Evolutionary conservation across 495 filamentous ascomycete genomes (phyloP).

Genomic region (Pseudoneurospora amorphoporcata): DNA sequence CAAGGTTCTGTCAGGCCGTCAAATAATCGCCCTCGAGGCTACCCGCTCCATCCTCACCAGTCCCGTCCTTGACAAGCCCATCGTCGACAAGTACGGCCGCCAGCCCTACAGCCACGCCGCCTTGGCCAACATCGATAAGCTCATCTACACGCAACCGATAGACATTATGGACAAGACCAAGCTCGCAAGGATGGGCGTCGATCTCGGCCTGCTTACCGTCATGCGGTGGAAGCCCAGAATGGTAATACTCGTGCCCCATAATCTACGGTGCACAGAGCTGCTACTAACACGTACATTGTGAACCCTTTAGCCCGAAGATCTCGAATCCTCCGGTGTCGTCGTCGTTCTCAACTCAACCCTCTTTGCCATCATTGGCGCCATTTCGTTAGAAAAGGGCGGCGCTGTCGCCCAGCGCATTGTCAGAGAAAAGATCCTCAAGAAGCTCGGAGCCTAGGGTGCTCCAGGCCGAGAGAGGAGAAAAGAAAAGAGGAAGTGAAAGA

Average conservation of each 20-base stretch:
- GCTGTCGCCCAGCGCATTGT: constrained; percentile 64
- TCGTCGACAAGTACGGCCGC: constrained; percentile 40
- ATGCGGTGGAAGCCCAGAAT: constrained; percentile 78
- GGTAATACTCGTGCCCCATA: constrained; percentile 39
- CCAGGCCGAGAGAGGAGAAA: neutral
- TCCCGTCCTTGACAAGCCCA: constrained; percentile 16
- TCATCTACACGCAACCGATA: constrained; percentile 45
- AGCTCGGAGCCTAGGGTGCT: constrained; percentile 14
- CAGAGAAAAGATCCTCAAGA: constrained; percentile 62
- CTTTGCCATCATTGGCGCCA: constrained; percentile 77
- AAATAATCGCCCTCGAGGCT: constrained; percentile 69
- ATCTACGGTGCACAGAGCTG: neutral
- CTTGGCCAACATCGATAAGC: constrained; percentile 58
- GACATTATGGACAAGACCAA: constrained; percentile 47
- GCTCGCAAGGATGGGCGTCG: constrained; percentile 52
- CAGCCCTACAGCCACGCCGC: constrained; percentile 63
- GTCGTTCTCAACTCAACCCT: constrained; percentile 63
- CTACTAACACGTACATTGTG: constrained; percentile 7
- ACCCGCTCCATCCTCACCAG: constrained; percentile 56
- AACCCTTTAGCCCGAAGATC: constrained; percentile 52
- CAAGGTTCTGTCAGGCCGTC: constrained; percentile 48
- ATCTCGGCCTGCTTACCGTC: constrained; percentile 61
- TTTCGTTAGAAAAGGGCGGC: constrained; percentile 77
- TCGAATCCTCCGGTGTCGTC: constrained; percentile 59
- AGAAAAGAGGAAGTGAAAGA: constrained; percentile 16